These are phyloP conservation scores for Austroboletus eburneus DNA, from an alignment of 768 basidiomycete genomes.

Conservation along the genomic window DNA sequence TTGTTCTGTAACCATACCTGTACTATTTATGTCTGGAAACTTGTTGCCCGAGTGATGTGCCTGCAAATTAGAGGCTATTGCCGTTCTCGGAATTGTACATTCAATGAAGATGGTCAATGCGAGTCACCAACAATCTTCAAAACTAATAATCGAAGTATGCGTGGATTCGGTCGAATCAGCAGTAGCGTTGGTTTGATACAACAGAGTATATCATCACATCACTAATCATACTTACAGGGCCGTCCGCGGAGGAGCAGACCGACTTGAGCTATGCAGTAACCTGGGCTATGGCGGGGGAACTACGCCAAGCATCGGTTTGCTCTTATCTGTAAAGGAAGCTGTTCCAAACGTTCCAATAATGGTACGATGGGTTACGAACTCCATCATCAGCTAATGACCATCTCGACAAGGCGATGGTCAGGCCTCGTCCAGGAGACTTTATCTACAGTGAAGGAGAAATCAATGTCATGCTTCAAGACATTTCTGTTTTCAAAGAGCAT, in stretches of 20 bases:
- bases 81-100: too few relatives aligned
- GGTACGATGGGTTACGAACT: slow-evolving; percentile 41
- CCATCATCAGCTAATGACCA: background rate
- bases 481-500: slow-evolving; percentile 51
- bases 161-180: slow-evolving; percentile 76
- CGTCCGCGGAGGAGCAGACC: slow-evolving; percentile 63
- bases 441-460: slow-evolving; percentile 64
- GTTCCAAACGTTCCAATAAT: slow-evolving; percentile 58
- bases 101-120: slow-evolving; percentile 10
- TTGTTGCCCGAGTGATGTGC: too few relatives aligned
- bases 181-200: slow-evolving; percentile 43
- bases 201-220: background rate
- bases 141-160: slow-evolving; percentile 54
- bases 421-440: slow-evolving; percentile 79
- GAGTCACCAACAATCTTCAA: slow-evolving; percentile 3
- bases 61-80: too few relatives aligned
- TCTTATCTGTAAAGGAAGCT: slow-evolving; percentile 50
- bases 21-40: too few relatives aligned
- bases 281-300: slow-evolving; percentile 73
- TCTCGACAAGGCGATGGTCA: slow-evolving; percentile 62
- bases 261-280: slow-evolving; percentile 74
- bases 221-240: slow-evolving; percentile 47
- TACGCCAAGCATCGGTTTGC: slow-evolving; percentile 75
- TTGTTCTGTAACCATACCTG: too few relatives aligned
- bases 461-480: slow-evolving; percentile 72